phyloP scores from a whole-genome alignment of 2,329 filamentous ascomycete species.

The Trichoderma sp. region DNA sequence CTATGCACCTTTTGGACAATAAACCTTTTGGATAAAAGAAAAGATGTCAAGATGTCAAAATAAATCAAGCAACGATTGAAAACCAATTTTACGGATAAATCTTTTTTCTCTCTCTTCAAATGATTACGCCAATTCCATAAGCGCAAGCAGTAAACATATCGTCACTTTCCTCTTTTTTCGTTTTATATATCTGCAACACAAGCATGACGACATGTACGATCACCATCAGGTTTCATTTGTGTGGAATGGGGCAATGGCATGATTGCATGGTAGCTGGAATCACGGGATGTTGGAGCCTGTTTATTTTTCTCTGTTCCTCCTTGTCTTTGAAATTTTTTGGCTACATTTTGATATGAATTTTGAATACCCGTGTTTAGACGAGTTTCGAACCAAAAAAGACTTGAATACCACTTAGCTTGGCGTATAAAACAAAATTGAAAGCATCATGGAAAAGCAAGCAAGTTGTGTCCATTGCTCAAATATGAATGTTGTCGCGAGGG shows the following conservation, averaged over 20 bases:
- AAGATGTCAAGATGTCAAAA: not conserved
- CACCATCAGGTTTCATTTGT: conserved; percentile 25
- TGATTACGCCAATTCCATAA: not conserved
- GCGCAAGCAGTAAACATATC: not conserved
- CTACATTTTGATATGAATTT: conserved; percentile 23
- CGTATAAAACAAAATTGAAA: conserved; percentile 6
- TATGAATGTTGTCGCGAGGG: not conserved
- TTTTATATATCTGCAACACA: conserved; percentile 3
- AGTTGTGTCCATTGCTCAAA: not conserved
- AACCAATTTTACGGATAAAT: not conserved
- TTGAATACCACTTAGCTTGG: conserved; percentile 15
- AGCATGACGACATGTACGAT: conserved; percentile 27
- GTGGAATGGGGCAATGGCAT: conserved; percentile 18
- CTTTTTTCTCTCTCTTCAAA: not conserved
- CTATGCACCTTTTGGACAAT: conserved; percentile 24
- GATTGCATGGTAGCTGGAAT: conserved; percentile 26
- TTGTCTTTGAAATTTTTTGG: not conserved
- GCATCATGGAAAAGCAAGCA: conserved; percentile 8
- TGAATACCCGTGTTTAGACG: conserved; percentile 17
- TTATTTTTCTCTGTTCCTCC: not conserved
- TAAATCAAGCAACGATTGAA: conserved; percentile 3
- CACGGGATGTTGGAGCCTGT: not conserved
- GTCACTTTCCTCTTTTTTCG: not conserved
- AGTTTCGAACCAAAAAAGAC: conserved; percentile 5
- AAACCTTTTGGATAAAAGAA: conserved; percentile 19